Conservation (phyloP, 352 stramenopile species). For the Phytophthora foliorum region DNA sequence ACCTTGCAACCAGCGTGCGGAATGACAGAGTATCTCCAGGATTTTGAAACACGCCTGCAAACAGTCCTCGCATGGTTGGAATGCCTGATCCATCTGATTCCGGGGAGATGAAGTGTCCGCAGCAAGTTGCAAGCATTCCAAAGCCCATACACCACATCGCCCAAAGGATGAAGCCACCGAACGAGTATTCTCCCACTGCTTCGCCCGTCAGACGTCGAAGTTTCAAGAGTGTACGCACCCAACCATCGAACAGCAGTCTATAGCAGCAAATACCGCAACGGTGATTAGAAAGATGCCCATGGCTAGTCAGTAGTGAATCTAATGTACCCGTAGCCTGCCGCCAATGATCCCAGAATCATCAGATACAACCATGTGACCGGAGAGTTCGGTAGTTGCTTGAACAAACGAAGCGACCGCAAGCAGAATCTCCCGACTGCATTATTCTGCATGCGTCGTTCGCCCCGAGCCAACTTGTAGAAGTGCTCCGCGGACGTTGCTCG, state of each 20-base stretch:
- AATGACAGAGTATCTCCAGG: constrained; percentile 71
- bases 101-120: constrained; percentile 60
- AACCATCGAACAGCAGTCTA: constrained; percentile 74
- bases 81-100: constrained; percentile 79
- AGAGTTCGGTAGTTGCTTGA: constrained; percentile 85
- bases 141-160: constrained; percentile 67
- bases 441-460: constrained; percentile 55
- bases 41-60: constrained; percentile 82
- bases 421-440: constrained; percentile 68
- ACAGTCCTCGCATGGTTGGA: constrained; percentile 76
- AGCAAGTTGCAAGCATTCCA: constrained; percentile 63
- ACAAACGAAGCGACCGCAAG: constrained; percentile 65
- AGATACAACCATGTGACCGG: constrained; percentile 87
- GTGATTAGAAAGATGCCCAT: neutral
- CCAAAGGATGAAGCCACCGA: constrained; percentile 74
- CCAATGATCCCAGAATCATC: constrained; percentile 61
- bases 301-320: neutral
- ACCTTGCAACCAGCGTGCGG: constrained; percentile 72
- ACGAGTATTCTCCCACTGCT: constrained; percentile 58
- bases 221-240: constrained; percentile 68
- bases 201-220: constrained; percentile 60
- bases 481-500: constrained; percentile 70
- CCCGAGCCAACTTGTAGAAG: constrained; percentile 67
- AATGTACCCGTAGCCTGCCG: constrained; percentile 71
- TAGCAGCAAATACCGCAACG: neutral